Evolutionary conservation across 495 filamentous ascomycete species (phyloP).

Genomic region (Lophiotrema nucula): DNA sequence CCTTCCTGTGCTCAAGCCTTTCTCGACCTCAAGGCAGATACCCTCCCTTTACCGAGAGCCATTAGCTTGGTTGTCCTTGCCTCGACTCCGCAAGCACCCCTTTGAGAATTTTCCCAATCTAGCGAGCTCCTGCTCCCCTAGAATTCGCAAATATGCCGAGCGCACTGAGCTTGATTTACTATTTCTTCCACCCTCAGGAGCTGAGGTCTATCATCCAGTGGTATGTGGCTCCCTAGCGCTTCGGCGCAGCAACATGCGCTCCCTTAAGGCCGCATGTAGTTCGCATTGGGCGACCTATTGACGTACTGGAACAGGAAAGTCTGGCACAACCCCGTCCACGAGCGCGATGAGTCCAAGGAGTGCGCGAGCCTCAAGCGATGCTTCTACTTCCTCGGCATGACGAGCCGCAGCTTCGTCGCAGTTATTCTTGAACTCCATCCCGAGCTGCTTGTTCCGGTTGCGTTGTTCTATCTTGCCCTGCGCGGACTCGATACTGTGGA

Average conservation of each 20-base stretch:
- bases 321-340: constrained; percentile 92
- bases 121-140: too few relatives aligned
- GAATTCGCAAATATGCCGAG: constrained; percentile 48
- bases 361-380: constrained; percentile 69
- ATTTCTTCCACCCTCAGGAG: constrained; percentile 71
- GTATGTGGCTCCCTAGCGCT: constrained; percentile 46
- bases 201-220: constrained; percentile 90
- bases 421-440: constrained; percentile 96
- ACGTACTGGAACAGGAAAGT: constrained; percentile 72
- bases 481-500: constrained; percentile 94
- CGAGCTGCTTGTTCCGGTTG: constrained; percentile 84
- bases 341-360: constrained; percentile 74
- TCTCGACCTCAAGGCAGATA: too few relatives aligned
- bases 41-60: too few relatives aligned
- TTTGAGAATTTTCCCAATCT: too few relatives aligned
- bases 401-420: constrained; percentile 86
- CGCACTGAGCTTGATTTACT: constrained; percentile 65
- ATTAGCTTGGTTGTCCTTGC: too few relatives aligned
- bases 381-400: constrained; percentile 82
- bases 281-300: not conserved
- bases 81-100: too few relatives aligned
- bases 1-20: too few relatives aligned
- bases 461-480: constrained; percentile 89
- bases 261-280: too few relatives aligned
- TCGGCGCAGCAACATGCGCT: not conserved